phyloP scores from a whole-genome alignment of 345 rosid species.

The Eucalyptus sp. region DNA sequence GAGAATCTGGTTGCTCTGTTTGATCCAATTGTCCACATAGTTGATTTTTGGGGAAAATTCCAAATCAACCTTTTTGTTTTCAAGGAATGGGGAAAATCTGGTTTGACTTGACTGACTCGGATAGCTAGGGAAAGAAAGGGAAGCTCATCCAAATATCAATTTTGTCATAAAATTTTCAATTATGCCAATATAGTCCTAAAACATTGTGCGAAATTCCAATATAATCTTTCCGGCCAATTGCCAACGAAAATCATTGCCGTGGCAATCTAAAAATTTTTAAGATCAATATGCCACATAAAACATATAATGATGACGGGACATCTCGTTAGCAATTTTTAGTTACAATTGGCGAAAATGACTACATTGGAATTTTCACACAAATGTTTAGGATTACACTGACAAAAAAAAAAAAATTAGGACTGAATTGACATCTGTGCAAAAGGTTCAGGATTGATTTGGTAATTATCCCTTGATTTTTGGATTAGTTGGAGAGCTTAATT shows the following conservation, averaged over 20 bases:
- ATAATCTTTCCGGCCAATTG: neutral
- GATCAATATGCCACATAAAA: neutral
- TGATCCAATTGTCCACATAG: neutral
- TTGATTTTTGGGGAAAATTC: neutral
- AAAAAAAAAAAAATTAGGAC: neutral
- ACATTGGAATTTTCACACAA: neutral
- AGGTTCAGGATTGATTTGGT: neutral
- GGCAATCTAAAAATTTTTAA: fast-evolving
- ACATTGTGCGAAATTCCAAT: fast-evolving
- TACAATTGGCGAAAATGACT: neutral
- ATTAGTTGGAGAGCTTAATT: neutral
- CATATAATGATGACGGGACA: fast-evolving
- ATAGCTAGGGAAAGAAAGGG: too few species aligned
- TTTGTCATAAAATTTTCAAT: neutral
- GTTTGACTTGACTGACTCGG: too few species aligned
- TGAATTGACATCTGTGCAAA: neutral
- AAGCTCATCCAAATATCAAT: neutral
- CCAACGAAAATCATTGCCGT: fast-evolving
- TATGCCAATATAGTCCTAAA: neutral
- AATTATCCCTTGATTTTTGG: neutral
- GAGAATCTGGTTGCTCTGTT: neutral
- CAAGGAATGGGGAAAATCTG: too few species aligned
- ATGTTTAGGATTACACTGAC: neutral
- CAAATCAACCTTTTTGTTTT: neutral
- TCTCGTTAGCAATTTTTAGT: neutral